Base-by-base conservation (phyloP, 805 yeast species). In the Grigorovia jiainica region DNA sequence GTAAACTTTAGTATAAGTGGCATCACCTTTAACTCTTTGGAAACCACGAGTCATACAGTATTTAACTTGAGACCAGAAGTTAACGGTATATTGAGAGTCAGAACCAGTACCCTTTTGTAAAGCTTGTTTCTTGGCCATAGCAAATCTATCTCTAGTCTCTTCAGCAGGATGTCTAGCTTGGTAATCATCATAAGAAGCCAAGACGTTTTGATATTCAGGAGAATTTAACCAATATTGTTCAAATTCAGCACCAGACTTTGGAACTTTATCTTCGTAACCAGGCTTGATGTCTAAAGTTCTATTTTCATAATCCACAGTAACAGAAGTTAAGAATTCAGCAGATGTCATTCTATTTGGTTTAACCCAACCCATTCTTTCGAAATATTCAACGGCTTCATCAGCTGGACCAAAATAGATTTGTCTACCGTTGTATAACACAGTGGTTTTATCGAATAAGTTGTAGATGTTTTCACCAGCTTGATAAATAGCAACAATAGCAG, bases 321-420 rank as follows among this genome's bases (percentile, higher is more conserved):
- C 59, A 5, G 82, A 72, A 2, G 81, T 77, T 52, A 77, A 59
- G 51, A 75, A 78, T 49, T 78, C 82, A 11, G 82, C 78, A 7
- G 82, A 74, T 9, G 77, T 66, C 58, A 75, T 80, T 47, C 83
- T 66, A 17, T 73, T 66, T 16, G 79, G 79, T 44, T 78, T 73
- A 43, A 58, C 48, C 53, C 63, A 79, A 17, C 84, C 85, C 75
- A 79, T 68, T 15, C 62, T 62, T 46, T 67, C 70, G 49, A 78
- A 78, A 57, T 71, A 78, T 7, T 51, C 57, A 45, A 70, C 69
- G 8, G 80, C 82, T 24, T 64, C 58, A 1, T 52, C 50, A 9
- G 68, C 63, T 7, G 72, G 71, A 18, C 85, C 85, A 52, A 61
- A 79, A 53, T 68, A 79, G 38, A 79, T 67, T 60, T 78, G 80